Evolutionary conservation across 192 early-diverging fungal genomes (phyloP).

Genomic region (Fimicolochytrium jonesii): DNA sequence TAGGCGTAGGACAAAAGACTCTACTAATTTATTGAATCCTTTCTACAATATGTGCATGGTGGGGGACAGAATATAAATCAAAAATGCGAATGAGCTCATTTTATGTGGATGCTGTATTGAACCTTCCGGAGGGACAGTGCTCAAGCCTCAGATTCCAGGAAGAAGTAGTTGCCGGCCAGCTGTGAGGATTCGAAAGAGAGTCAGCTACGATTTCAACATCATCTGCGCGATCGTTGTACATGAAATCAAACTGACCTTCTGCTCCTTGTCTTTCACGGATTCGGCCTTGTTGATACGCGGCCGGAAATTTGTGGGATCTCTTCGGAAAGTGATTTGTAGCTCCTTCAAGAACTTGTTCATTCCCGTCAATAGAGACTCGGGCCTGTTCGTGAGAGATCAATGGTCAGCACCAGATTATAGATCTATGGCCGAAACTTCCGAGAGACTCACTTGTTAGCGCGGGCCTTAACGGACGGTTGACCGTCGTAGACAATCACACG

Average conservation of each 20-base stretch:
- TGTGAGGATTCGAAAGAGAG: too few species aligned
- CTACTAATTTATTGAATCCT: too few species aligned
- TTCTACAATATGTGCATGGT: too few species aligned
- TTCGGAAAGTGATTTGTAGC: slow-evolving; percentile 93
- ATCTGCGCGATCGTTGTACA: neutral
- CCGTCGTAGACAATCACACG: slow-evolving; percentile 95
- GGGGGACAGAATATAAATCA: too few species aligned
- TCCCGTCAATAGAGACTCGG: slow-evolving; percentile 85
- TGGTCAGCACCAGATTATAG: neutral
- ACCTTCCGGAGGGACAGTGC: too few species aligned
- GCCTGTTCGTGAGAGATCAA: slow-evolving; percentile 33
- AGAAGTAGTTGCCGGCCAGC: slow-evolving; percentile 37
- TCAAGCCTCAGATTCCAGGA: slow-evolving; percentile 29
- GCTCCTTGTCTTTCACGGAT: slow-evolving; percentile 93
- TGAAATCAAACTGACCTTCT: slow-evolving; percentile 73
- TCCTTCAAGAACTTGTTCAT: slow-evolving; percentile 96
- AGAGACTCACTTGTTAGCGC: slow-evolving; percentile 59
- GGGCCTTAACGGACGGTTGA: slow-evolving; percentile 76
- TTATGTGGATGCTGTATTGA: too few species aligned
- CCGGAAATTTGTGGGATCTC: slow-evolving; percentile 95
- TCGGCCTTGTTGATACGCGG: slow-evolving; percentile 97
- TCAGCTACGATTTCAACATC: neutral
- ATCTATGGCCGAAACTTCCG: neutral
- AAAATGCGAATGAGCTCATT: too few species aligned
- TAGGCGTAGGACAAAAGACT: too few species aligned